Evolutionary conservation across 1,139 yeast genomes (phyloP).

Genomic region (Schwanniomyces etchellsii): DNA sequence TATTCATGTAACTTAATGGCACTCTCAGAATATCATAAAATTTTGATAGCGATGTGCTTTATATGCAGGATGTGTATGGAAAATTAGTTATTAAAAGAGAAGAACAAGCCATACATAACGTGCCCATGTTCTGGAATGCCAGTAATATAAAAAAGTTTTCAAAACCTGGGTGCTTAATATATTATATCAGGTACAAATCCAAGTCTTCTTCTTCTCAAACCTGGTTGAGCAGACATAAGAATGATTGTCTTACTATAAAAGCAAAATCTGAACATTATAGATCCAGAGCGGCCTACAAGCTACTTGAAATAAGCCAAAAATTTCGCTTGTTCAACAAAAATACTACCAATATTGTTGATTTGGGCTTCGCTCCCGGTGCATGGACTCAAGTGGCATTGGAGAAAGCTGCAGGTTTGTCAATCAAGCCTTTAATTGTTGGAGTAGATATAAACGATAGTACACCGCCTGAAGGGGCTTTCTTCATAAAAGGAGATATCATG

Average conservation of each 20-base stretch:
- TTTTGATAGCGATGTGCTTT: too few relatives aligned
- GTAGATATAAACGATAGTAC: conserved; percentile 35
- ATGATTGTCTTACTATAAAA: conserved; percentile 58
- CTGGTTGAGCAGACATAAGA: conserved; percentile 70
- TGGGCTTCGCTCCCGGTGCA: conserved; percentile 51
- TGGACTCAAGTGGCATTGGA: conserved; percentile 43
- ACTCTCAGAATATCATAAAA: too few relatives aligned
- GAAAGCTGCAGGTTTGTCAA: conserved; percentile 13
- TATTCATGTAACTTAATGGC: too few relatives aligned
- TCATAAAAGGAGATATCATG: conserved; percentile 38
- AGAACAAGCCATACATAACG: too few relatives aligned
- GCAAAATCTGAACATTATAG: conserved; percentile 60
- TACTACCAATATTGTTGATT: conserved; percentile 63
- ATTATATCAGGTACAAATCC: conserved; percentile 5
- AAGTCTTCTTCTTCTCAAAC: conserved; percentile 49
- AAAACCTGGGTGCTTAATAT: too few relatives aligned
- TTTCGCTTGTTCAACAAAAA: conserved; percentile 49
- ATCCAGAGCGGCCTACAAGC: conserved; percentile 89
- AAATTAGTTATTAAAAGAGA: too few relatives aligned
- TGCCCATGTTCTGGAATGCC: too few relatives aligned
- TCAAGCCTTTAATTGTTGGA: conserved; percentile 25
- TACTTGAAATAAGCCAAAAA: conserved; percentile 63
- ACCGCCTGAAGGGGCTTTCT: conserved; percentile 36
- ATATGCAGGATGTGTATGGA: too few relatives aligned
- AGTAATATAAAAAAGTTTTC: too few relatives aligned